These are phyloP conservation scores for Neurospora crassa DNA, from an alignment of 2,329 filamentous ascomycete species.

Conservation along the genomic window DNA sequence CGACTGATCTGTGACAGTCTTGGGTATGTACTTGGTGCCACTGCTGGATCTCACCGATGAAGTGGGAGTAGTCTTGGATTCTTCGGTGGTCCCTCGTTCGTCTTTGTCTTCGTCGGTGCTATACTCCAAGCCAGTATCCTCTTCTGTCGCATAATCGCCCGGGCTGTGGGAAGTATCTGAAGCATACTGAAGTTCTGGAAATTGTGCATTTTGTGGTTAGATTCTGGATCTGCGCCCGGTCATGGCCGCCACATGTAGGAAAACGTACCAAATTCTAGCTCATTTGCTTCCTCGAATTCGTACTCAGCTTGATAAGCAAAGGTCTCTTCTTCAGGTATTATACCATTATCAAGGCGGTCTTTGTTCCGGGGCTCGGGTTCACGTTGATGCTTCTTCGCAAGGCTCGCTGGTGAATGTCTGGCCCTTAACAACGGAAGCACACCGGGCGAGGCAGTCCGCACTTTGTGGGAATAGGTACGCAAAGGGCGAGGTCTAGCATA, in stretches of 20 bases:
- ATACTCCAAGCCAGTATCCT: background rate
- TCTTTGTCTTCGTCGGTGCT: constrained; percentile 1
- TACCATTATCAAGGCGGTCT: background rate
- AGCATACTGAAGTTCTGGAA: background rate
- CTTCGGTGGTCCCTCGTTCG: background rate
- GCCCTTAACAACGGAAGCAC: constrained; percentile 7
- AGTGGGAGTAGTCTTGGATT: background rate
- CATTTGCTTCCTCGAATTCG: background rate
- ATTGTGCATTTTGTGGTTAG: background rate
- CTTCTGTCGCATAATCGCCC: background rate
- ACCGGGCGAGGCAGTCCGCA: background rate
- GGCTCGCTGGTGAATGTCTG: background rate
- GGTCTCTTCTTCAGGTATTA: background rate
- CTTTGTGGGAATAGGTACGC: constrained; percentile 13
- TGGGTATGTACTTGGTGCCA: background rate
- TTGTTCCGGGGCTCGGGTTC: background rate
- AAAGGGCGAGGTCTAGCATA: background rate
- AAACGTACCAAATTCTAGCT: background rate
- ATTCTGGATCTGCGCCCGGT: background rate
- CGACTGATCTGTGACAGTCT: background rate
- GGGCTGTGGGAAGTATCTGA: background rate
- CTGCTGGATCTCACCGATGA: background rate
- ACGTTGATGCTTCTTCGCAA: background rate
- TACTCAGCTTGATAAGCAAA: background rate
- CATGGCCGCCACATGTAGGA: background rate